A percentile compares a stretch with the other conserved stretches of the same genome.
Conservation (phyloP, 2,329 filamentous ascomycete species). For the Helotiales sp. region DNA sequence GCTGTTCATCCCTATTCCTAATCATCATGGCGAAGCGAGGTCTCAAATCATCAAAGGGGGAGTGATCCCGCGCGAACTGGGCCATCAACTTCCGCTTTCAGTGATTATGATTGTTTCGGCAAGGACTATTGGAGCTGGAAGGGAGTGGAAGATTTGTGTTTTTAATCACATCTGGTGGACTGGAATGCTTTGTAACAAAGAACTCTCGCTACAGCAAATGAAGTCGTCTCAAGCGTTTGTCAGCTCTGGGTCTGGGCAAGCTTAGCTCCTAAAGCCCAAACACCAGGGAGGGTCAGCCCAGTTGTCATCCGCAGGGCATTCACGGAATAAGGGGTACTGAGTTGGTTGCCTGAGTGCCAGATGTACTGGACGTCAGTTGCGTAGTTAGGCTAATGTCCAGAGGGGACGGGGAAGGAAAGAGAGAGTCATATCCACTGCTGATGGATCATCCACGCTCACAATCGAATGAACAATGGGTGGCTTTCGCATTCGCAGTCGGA, state of each 20-base stretch:
- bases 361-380: not conserved
- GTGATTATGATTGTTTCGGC: constrained; percentile 13
- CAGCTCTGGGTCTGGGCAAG: constrained; percentile 12
- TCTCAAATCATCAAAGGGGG: constrained; percentile 3
- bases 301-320: not conserved
- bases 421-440: constrained; percentile 14
- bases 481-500: constrained; percentile 22
- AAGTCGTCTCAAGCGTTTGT: constrained; percentile 21
- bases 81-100: constrained; percentile 9
- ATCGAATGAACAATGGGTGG: not conserved
- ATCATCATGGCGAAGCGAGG: not conserved
- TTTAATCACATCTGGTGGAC: constrained; percentile 14
- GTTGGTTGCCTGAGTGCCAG: not conserved
- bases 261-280: constrained; percentile 11
- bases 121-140: constrained; percentile 13
- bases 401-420: not conserved
- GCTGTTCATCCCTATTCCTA: not conserved
- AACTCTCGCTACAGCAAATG: constrained; percentile 14
- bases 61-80: not conserved
- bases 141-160: constrained; percentile 20
- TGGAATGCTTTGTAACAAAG: constrained; percentile 27
- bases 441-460: constrained; percentile 2
- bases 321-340: not conserved
- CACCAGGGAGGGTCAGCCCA: not conserved
- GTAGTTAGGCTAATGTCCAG: not conserved